These are phyloP conservation scores for Zizania palustris DNA, from an alignment of 202 grass and related monocot genomes.

Conservation along the genomic window DNA sequence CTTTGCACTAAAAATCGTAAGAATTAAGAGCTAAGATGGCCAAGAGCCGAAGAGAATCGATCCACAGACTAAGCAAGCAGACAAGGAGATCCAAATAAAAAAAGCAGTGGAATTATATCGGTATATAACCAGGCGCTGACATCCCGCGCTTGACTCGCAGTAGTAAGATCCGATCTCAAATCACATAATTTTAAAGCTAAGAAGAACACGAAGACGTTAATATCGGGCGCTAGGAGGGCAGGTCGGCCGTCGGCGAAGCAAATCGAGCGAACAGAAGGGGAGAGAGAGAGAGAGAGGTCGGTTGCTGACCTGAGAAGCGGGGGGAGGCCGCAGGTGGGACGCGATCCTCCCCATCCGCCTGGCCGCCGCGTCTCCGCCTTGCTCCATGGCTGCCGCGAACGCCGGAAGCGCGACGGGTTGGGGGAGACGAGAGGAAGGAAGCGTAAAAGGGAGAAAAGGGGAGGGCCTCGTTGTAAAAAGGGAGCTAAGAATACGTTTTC, in stretches of 20 bases:
- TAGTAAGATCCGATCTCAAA: background rate
- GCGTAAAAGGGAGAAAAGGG: background rate
- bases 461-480: background rate
- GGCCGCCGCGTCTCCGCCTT: constrained; percentile 18
- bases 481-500: background rate
- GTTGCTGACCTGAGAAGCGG: constrained; percentile 35
- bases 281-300: background rate
- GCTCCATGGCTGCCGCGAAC: constrained; percentile 33
- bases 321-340: constrained; percentile 42
- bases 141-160: background rate
- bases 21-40: background rate
- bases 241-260: background rate
- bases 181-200: background rate
- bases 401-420: background rate
- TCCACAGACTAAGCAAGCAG: background rate
- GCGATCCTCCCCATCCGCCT: constrained; percentile 50
- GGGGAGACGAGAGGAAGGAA: no score
- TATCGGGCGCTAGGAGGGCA: no score
- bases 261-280: no score
- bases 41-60: background rate
- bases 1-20: background rate
- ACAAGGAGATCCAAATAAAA: background rate
- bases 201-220: no score
- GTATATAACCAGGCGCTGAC: background rate
- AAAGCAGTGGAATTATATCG: background rate